Percentiles rank a stretch among this genome's conserved stretches.
phyloP scores from a whole-genome alignment of 805 yeast species.

The Ogataea minuta region DNA sequence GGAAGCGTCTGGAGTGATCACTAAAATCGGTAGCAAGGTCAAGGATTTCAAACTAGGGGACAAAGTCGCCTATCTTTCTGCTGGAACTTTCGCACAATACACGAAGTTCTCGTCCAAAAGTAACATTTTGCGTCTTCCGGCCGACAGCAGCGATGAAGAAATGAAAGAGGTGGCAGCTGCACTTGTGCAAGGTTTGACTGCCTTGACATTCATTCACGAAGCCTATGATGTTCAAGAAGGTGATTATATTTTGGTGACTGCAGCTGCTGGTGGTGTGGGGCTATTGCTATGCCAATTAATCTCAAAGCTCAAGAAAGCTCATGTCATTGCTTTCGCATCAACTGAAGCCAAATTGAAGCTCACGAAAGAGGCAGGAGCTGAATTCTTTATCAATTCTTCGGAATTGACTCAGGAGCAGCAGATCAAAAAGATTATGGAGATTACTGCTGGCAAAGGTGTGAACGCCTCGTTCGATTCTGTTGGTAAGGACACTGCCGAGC shows the following conservation, averaged over 20 bases:
- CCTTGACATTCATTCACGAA: conserved; percentile 64
- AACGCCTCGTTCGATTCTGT: conserved; percentile 68
- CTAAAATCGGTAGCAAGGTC: conserved; percentile 59
- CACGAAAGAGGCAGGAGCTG: conserved; percentile 77
- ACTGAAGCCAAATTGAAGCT: conserved; percentile 64
- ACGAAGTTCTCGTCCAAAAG: conserved; percentile 43
- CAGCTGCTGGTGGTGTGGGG: conserved; percentile 97
- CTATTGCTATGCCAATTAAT: conserved; percentile 65
- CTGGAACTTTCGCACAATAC: conserved; percentile 70
- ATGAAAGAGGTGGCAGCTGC: conserved; percentile 59
- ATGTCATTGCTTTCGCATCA: conserved; percentile 83
- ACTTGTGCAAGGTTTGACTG: conserved; percentile 75
- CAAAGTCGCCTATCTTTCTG: conserved; percentile 55
- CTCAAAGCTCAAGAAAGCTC: conserved; percentile 58
- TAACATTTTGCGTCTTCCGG: conserved; percentile 50
- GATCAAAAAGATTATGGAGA: conserved; percentile 50
- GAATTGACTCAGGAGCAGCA: conserved; percentile 48
- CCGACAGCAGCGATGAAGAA: conserved; percentile 44
- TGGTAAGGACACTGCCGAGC: conserved; percentile 74
- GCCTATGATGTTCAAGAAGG: conserved; percentile 65
- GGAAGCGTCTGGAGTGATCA: conserved; percentile 68
- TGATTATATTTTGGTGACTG: conserved; percentile 76
- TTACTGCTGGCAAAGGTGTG: conserved; percentile 68
- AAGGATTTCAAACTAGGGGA: conserved; percentile 63
- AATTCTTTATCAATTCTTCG: conserved; percentile 54